Base-by-base conservation (phyloP, 345 rosid genomes). In the Eucalyptus coolabah region DNA sequence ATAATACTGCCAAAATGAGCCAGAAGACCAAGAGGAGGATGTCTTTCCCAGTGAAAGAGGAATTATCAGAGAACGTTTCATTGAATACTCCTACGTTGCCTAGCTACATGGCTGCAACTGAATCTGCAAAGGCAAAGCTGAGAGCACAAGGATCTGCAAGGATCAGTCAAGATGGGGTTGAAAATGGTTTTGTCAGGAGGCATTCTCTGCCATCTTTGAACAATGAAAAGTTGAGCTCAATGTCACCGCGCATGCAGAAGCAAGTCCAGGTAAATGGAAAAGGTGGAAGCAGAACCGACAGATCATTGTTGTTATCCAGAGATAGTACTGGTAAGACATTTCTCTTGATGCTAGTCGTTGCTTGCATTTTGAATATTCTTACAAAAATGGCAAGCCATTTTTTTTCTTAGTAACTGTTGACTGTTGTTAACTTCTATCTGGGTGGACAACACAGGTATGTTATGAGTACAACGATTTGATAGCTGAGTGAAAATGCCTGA, bases 101-200 rank as follows among this genome's bases (percentile, higher is more conserved):
- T 12, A 88, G 91, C 87, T 91, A 91, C 88, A 91, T 90, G 93
- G 91, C 93, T 2, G 90, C 89, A 49, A 91, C 93, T 88, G 89
- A 88, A 87, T 91, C 93, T 87, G 91, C 89, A 53, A 91, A 91
- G 54, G 91, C 91, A 18, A 88, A 87, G 60, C 89, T 87, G 72
- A 90, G 90, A 87, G 82, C 50, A 32, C 89, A 90, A 17, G 91
- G 90, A 30, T 88, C 90, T 42, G 87, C 91, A 50, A 90, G 86
- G 87, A 63, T 91, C 28, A 86, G 88, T 86, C 90, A 88, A 44
- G 90, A 91, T 86, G 88, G 50, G 40, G 88, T 44, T 72, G 92
- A 90, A 88, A 88, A 86, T 88, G 40, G 86, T 86, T 69, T 50
- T 24, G 54, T 42, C 67, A 83, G 92, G 87, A 87, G 90, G 40